Evolutionary conservation across 2,329 filamentous ascomycete genomes (phyloP), one percentile per base, ranked within the genome.

Genomic region (Hymenoscyphus fraxineus): DNA sequence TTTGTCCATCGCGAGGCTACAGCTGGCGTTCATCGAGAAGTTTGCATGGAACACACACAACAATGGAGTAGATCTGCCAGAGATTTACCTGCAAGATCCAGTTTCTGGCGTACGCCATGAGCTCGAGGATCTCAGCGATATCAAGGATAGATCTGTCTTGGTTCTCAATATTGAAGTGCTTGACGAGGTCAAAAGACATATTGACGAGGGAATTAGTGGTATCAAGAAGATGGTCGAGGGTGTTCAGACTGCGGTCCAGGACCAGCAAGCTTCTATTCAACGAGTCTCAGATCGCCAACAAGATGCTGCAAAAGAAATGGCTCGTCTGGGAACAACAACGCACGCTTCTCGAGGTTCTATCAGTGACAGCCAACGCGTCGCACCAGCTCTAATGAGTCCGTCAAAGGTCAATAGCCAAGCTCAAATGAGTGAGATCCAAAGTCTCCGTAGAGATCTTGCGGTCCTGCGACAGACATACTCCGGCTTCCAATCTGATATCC

Each of bases 41-140:
- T 99, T 99, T 75, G 95, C 94, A 0, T 99, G 96, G 93, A 98
- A 97, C 72, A 97, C 94, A 0, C 93, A 98, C 71, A 90, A 92
- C 66, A 96, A 97, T 72, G 95, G 95, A 7, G 86, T 88, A 15
- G 95, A 99, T 75, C 80, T 99, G 57, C 95, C 95, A 0, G 95
- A 99, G 72, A 98, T 99, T 16, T 97, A 99, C 76, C 95, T 99
- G 16, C 95, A 99, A 76, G 95, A 99, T 75, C 90, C 93, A 0
- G 85, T 97, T 2, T 98, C 95, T 9, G 95, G 95, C 0, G 91
- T 99, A n/a, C 89, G 95, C 16, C 94, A 99, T 76, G 95, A 99
- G 78, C 80, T 99, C 31, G 95, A 99, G 76, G 95, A 99, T 74
- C 81, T 99, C 38, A 86, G 82, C 19, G 95, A 99, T 74, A 91